Evolutionary conservation across 306 rosid species (phyloP).

Genomic region (Cyamopsis tetragonoloba): DNA sequence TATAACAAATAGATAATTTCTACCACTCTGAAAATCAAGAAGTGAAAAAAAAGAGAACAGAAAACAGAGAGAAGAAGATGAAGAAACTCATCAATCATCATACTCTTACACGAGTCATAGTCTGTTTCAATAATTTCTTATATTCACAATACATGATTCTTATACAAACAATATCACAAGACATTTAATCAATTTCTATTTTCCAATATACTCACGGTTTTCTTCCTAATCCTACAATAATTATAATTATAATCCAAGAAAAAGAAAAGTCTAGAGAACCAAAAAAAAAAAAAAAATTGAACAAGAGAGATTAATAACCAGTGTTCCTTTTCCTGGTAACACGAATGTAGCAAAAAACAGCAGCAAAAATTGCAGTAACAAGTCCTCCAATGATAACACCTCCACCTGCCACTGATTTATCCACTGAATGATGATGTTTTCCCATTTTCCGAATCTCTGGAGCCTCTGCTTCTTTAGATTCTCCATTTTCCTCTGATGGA

Average conservation of each 20-base stretch:
- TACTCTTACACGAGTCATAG: background rate
- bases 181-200: background rate
- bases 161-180: background rate
- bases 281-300: background rate
- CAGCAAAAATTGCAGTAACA: conserved; percentile 72
- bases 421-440: conserved; percentile 53
- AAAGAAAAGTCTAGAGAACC: background rate
- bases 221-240: background rate
- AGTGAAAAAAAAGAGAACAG: background rate
- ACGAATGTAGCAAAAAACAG: conserved; percentile 78
- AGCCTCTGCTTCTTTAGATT: conserved; percentile 46
- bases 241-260: no score
- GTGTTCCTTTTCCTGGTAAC: conserved; percentile 62
- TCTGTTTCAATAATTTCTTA: background rate
- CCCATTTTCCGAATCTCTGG: conserved; percentile 57
- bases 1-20: no score
- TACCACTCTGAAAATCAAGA: background rate
- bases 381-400: conserved; percentile 90
- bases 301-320: background rate
- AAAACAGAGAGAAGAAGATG: background rate
- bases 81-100: background rate
- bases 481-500: conserved; percentile 23
- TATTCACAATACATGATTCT: conserved; percentile 12
- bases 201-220: background rate
- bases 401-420: conserved; percentile 83